These are phyloP conservation scores for Boletus barrowsii DNA, from an alignment of 768 basidiomycete species.

Conservation along the genomic window DNA sequence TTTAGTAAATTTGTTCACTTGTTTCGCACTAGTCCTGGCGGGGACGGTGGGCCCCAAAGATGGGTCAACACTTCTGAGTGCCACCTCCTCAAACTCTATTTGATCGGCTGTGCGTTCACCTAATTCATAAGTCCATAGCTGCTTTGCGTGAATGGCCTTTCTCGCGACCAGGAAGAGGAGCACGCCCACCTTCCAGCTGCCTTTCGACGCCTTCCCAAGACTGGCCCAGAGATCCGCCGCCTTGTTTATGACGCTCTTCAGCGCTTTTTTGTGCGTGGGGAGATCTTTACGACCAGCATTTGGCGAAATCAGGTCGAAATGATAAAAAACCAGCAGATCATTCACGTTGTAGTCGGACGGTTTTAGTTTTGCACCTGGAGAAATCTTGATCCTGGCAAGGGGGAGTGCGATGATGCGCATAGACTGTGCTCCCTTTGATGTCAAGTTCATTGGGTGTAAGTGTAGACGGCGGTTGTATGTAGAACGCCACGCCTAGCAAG, in stretches of 20 bases:
- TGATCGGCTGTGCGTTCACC: constrained; percentile 70
- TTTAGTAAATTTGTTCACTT: constrained; percentile 12
- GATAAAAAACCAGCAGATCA: constrained; percentile 41
- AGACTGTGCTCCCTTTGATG: constrained; percentile 20
- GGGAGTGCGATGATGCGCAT: constrained; percentile 52
- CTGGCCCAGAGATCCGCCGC: constrained; percentile 58
- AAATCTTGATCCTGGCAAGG: constrained; percentile 27
- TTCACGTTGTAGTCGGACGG: constrained; percentile 12
- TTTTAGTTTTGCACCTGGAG: constrained; percentile 6
- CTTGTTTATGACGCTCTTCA: constrained; percentile 51
- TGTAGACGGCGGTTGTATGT: no score
- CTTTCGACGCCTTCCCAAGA: constrained; percentile 62
- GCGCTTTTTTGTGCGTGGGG: constrained; percentile 21
- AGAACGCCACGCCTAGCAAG: neutral
- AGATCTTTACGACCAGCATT: constrained; percentile 35
- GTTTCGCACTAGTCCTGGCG: constrained; percentile 14
- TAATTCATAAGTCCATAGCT: constrained; percentile 59
- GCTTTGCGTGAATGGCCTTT: constrained; percentile 7
- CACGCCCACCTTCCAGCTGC: constrained; percentile 67
- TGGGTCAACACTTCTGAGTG: constrained; percentile 69
- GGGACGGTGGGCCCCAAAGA: constrained; percentile 56
- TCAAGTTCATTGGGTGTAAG: constrained; percentile 13
- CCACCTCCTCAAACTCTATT: constrained; percentile 79
- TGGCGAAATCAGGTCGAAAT: constrained; percentile 30
- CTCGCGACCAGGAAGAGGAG: constrained; percentile 2